Evolutionary conservation across 2,329 filamentous ascomycete species (phyloP).

Genomic region (Xylariaceae sp.): DNA sequence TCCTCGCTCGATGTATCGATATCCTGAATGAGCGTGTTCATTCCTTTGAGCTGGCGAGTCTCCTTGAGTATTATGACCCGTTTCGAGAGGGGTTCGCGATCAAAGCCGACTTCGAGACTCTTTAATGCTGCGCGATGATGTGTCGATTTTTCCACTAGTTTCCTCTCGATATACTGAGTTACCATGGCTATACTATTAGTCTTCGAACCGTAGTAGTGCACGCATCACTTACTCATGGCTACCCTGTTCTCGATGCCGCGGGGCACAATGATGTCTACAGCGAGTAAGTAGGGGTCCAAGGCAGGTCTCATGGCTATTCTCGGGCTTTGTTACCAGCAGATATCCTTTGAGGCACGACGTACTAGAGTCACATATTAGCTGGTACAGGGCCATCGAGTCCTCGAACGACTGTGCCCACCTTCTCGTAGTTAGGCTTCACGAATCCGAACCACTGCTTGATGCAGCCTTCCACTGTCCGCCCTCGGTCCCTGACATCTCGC

Average conservation of each 20-base stretch:
- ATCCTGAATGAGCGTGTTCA: conserved; percentile 87
- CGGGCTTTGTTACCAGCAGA: conserved; percentile 60
- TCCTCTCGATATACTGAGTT: conserved; percentile 85
- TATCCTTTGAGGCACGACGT: conserved; percentile 85
- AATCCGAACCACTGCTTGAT: conserved; percentile 98
- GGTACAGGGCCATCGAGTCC: no score
- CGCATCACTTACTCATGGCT: conserved; percentile 62
- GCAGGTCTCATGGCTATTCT: background rate
- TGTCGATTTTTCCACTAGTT: conserved; percentile 78
- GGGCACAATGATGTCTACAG: conserved; percentile 82
- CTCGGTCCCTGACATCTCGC: conserved; percentile 84
- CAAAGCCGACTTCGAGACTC: conserved; percentile 67
- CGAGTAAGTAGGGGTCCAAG: conserved; percentile 3
- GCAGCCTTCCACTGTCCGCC: conserved; percentile 87
- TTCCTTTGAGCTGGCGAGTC: conserved; percentile 76
- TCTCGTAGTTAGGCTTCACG: conserved; percentile 95
- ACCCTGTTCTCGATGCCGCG: conserved; percentile 92
- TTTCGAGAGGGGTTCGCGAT: conserved; percentile 67
- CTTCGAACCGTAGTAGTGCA: background rate
- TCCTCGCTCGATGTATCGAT: conserved; percentile 77
- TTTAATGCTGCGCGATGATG: conserved; percentile 76
- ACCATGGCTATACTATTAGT: conserved; percentile 66
- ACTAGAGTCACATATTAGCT: conserved; percentile 37
- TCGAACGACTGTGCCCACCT: conserved; percentile 41
- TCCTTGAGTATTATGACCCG: conserved; percentile 71